Conservation (phyloP, 305 asterid species). For the Fraxinus sp. region DNA sequence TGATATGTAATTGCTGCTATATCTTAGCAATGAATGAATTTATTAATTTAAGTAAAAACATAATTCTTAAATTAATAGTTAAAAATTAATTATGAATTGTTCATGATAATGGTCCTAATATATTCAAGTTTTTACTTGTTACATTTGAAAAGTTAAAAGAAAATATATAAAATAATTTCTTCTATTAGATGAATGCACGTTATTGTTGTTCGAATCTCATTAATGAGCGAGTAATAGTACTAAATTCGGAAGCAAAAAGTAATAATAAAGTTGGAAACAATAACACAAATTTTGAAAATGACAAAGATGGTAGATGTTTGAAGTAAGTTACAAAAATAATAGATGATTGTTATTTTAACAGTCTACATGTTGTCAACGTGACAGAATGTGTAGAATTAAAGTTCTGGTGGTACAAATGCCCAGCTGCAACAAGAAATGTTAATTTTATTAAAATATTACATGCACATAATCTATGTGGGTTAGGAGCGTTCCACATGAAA, state of each 20-base stretch:
- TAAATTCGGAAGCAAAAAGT: not conserved
- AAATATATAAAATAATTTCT: not conserved
- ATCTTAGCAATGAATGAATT: not conserved
- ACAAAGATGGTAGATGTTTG: not conserved
- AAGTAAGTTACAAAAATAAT: not conserved
- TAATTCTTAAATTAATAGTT: constrained; percentile 19
- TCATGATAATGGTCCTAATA: not conserved
- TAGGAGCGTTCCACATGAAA: not conserved
- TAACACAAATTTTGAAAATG: not conserved
- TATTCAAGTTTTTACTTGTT: not conserved
- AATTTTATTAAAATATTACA: not conserved
- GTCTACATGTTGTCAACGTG: not conserved
- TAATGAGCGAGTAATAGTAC: not conserved
- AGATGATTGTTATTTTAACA: not conserved
- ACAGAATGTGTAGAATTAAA: not conserved
- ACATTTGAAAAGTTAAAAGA: not conserved
- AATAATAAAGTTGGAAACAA: too few species aligned
- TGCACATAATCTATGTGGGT: not conserved
- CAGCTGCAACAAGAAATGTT: not conserved
- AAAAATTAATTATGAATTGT: not conserved
- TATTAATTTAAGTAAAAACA: not conserved
- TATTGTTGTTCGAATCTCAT: not conserved
- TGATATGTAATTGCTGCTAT: not conserved
- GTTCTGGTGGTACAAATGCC: not conserved
- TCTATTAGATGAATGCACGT: not conserved